Conservation (phyloP, 176 grass and related monocot species). For the Phoenix roebelenii region DNA sequence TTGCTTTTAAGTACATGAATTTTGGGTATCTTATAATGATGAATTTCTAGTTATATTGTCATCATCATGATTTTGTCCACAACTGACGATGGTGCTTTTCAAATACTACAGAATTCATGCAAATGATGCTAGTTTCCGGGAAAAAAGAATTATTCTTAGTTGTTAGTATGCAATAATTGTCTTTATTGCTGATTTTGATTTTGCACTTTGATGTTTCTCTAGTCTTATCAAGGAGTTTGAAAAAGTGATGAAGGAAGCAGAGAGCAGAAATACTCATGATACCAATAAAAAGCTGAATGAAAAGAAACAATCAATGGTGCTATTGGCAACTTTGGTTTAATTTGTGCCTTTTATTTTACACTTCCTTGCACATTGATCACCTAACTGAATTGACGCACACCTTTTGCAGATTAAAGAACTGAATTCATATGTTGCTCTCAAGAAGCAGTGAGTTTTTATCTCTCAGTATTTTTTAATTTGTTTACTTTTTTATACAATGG, state of each 20-base stretch:
- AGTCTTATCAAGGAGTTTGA: slow-evolving; percentile 99
- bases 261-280: slow-evolving; percentile 35
- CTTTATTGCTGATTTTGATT: background rate
- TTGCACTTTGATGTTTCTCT: slow-evolving; percentile 7
- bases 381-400: slow-evolving; percentile 12
- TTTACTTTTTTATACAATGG: too few species aligned
- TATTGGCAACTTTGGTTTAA: background rate
- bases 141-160: too few species aligned
- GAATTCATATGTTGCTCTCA: slow-evolving; percentile 90
- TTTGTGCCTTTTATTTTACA: too few species aligned
- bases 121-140: too few species aligned
- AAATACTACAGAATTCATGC: too few species aligned
- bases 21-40: too few species aligned
- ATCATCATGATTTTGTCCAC: too few species aligned
- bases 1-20: too few species aligned
- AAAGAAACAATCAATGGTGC: slow-evolving; percentile 77
- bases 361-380: too few species aligned
- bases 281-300: slow-evolving; percentile 62
- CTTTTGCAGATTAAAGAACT: slow-evolving; percentile 94
- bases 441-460: slow-evolving; percentile 81
- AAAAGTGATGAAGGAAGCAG: slow-evolving; percentile 52
- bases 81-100: too few species aligned
- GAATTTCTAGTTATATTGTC: too few species aligned
- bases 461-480: background rate
- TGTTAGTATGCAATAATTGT: too few species aligned